Conservation (phyloP, 345 rosid species). For the Ceriops decandra region DNA sequence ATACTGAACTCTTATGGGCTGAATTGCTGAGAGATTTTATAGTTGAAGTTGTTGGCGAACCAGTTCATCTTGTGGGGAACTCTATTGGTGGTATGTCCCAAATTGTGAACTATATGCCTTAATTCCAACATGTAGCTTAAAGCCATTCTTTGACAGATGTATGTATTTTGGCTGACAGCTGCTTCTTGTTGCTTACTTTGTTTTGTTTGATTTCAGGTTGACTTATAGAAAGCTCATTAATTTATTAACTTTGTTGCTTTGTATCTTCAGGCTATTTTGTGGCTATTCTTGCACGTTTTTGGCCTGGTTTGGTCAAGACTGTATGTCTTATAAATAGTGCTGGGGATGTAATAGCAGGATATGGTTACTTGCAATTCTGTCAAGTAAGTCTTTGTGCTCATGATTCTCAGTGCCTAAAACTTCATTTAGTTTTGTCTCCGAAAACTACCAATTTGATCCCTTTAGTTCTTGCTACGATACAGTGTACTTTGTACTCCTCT, state of each 20-base stretch:
- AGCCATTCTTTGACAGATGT: background rate
- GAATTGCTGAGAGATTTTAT: constrained; percentile 80
- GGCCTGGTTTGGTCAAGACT: constrained; percentile 73
- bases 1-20: constrained; percentile 86
- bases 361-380: constrained; percentile 37
- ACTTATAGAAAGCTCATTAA: background rate
- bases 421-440: background rate
- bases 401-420: background rate
- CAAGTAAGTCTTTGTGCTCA: constrained; percentile 38
- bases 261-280: constrained; percentile 62
- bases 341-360: constrained; percentile 64
- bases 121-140: background rate
- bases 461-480: background rate
- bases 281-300: constrained; percentile 52
- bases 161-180: background rate
- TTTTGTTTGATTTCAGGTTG: background rate
- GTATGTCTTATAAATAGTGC: constrained; percentile 69
- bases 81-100: constrained; percentile 72
- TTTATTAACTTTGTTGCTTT: constrained; percentile 10
- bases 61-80: constrained; percentile 79
- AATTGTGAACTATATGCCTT: background rate
- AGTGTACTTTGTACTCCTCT: no score
- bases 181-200: background rate
- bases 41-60: constrained; percentile 70
- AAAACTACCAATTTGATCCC: background rate